Evolutionary conservation across 257 asterid species (phyloP), one percentile per base, ranked within the genome.

Genomic region (Jasminum sambac): DNA sequence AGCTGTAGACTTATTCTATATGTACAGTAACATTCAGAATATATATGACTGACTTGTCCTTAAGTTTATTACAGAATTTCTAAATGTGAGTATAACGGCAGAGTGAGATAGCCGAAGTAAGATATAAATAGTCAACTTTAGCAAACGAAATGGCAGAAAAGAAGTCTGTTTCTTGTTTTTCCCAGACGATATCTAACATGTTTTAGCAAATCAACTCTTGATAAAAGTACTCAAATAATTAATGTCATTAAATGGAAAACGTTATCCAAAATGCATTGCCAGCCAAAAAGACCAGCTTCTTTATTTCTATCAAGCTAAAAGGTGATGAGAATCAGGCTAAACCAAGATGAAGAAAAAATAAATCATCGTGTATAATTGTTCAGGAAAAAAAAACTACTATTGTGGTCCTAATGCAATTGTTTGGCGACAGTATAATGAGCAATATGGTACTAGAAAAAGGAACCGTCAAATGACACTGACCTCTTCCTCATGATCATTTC

Each of bases 401-500:
- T 19, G 17, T 50, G 19, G 19, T 17, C 59, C 25, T 6, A 50
- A 50, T 50, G 34, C 34, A 55, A 55, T 21, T n/a, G 26, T 55
- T 55, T 19, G 7, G 30, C 9, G 34, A 55, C 14, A 46, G 21
- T 19, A 46, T 14, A 10, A 46, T 46, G 21, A 46, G n/a, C 6
- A 7, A 46, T 46, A 46, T 19, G 5, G 57, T 52, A 68, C 24
- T 23, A 75, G 34, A 70, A 59, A 65, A 72, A 52, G 26, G 21
- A 46, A 67, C 63, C 30, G 72, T 46, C 52, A 66, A 63, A 3
- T 16, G 55, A 68, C 26, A 66, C 86, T 79, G 77, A 91, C 99
- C 94, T 84, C 97, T 77, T 91, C 96, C 69, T 83, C 98, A 43
- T 84, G 82, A 81, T 89, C 93, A 81, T 88, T 87, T 75, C 92